A percentile compares a stretch with the other conserved stretches of the same genome.
Conservation (phyloP, 2,329 filamentous ascomycete genomes). For the Phaeomoniella chlamydospora region DNA sequence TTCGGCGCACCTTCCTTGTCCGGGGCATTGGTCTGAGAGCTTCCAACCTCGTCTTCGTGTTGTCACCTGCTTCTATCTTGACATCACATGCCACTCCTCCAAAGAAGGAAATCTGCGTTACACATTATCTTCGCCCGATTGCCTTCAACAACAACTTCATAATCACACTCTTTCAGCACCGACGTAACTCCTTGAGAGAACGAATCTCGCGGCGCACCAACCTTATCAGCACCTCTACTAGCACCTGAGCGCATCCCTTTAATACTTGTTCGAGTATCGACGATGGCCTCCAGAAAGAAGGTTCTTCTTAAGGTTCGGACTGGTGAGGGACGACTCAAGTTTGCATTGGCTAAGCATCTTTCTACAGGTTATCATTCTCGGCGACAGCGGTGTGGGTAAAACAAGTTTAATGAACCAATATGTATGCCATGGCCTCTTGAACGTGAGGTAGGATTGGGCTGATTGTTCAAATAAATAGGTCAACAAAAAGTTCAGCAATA, state of each 20-base stretch:
- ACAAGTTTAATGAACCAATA: constrained; percentile 99
- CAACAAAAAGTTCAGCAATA: constrained; percentile 99
- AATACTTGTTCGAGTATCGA: too few relatives aligned
- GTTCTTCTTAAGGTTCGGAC: constrained; percentile 66
- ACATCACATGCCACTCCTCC: background rate
- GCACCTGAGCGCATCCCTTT: too few relatives aligned
- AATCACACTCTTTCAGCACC: too few relatives aligned
- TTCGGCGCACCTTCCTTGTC: background rate
- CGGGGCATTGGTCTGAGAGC: background rate
- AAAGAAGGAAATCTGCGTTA: too few relatives aligned
- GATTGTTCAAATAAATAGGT: constrained; percentile 45
- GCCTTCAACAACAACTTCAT: too few relatives aligned
- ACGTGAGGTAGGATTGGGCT: constrained; percentile 5
- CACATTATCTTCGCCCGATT: too few relatives aligned
- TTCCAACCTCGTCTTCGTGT: background rate
- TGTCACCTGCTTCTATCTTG: background rate
- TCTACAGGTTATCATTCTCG: constrained; percentile 89
- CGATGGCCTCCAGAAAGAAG: constrained; percentile 76
- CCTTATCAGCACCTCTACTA: too few relatives aligned
- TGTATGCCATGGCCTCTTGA: constrained; percentile 42
- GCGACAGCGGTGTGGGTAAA: constrained; percentile 97
- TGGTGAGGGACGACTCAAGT: too few relatives aligned
- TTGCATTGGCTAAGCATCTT: too few relatives aligned
- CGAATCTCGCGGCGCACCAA: too few relatives aligned
- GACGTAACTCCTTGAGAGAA: too few relatives aligned